These are phyloP conservation scores for Zymoseptoria ardabiliae DNA, from an alignment of 2,329 filamentous ascomycete species.

Conservation along the genomic window DNA sequence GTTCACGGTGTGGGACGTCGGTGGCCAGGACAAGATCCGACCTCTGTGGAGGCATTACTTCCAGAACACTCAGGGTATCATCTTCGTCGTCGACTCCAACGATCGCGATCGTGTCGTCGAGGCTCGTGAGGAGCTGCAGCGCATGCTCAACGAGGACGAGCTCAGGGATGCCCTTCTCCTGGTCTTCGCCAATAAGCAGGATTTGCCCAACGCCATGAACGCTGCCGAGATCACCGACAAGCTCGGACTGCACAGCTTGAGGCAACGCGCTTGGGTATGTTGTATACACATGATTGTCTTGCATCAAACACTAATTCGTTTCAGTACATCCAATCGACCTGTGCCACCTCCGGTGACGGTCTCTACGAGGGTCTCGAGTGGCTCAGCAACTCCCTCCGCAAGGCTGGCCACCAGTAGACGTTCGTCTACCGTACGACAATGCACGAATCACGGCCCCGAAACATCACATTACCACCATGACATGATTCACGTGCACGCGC, in stretches of 20 bases:
- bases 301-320: constrained; percentile 1
- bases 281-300: not conserved
- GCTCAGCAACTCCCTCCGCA: constrained; percentile 49
- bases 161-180: constrained; percentile 91
- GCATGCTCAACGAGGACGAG: constrained; percentile 96
- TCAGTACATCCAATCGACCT: constrained; percentile 97
- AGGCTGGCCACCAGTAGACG: constrained; percentile 44
- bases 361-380: constrained; percentile 92
- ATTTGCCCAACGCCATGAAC: constrained; percentile 96
- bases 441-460: constrained; percentile 13
- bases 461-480: constrained; percentile 4
- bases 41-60: constrained; percentile 98
- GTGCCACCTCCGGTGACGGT: constrained; percentile 97
- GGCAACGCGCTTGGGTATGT: constrained; percentile 96
- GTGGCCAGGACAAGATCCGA: constrained; percentile 97
- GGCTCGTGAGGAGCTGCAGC: constrained; percentile 85
- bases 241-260: constrained; percentile 97
- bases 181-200: constrained; percentile 99
- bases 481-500: constrained; percentile 15
- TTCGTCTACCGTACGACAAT: constrained; percentile 7
- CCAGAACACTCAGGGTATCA: constrained; percentile 87
- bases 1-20: constrained; percentile 99
- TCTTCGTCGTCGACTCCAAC: constrained; percentile 96
- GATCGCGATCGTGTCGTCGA: constrained; percentile 88
- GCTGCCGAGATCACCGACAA: constrained; percentile 99